A percentile compares a stretch with the other conserved stretches of the same genome.
phyloP scores from a whole-genome alignment of 2,329 filamentous ascomycete species.

The Xylaria sp. region DNA sequence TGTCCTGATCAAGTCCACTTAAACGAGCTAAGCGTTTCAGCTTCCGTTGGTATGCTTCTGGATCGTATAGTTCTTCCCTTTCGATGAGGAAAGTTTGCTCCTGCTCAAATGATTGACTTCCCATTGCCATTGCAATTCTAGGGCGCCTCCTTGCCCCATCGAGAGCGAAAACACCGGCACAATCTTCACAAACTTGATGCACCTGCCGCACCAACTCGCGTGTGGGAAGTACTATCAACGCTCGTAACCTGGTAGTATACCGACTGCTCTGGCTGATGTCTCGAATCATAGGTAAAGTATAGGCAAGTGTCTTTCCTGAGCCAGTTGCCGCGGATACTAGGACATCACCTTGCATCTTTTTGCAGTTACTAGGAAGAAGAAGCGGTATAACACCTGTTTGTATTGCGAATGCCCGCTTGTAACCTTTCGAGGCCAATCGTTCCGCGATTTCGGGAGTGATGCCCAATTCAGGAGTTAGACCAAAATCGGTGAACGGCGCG shows the following conservation, averaged over 20 bases:
- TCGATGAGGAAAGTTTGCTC: conserved; percentile 63
- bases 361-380: conserved; percentile 71
- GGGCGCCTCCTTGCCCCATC: conserved; percentile 70
- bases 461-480: conserved; percentile 62
- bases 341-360: conserved; percentile 76
- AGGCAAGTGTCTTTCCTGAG: conserved; percentile 94
- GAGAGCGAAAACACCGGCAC: conserved; percentile 70
- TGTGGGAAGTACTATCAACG: conserved; percentile 88
- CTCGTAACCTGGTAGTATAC: conserved; percentile 74
- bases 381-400: conserved; percentile 85
- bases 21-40: conserved; percentile 58
- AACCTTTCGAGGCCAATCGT: conserved; percentile 74
- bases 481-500: conserved; percentile 66
- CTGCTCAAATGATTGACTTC: conserved; percentile 78
- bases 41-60: conserved; percentile 61
- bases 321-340: conserved; percentile 94
- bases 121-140: conserved; percentile 83
- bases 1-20: conserved; percentile 50
- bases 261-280: conserved; percentile 71
- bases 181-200: conserved; percentile 79
- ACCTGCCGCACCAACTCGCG: conserved; percentile 91
- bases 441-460: conserved; percentile 70
- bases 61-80: conserved; percentile 70
- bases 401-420: conserved; percentile 78
- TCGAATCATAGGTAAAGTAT: conserved; percentile 86